Conservation (phyloP, 257 asterid species). For the Capsicum baccatum region DNA sequence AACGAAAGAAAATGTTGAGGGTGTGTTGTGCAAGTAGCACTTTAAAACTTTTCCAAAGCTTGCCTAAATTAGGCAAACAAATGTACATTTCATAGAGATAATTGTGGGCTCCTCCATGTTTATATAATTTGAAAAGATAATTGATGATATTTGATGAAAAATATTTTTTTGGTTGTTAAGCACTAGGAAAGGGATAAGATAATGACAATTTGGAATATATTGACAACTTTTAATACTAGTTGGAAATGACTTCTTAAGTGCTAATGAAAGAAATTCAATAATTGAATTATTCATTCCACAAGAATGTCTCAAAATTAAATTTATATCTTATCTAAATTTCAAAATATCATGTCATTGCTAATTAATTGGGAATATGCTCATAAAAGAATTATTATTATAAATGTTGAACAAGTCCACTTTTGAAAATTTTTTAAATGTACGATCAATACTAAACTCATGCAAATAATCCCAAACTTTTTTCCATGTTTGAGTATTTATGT, state of each 20-base stretch:
- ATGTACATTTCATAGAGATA: background rate
- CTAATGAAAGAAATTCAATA: constrained; percentile 3
- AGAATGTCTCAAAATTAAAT: background rate
- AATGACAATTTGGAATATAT: background rate
- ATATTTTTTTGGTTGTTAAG: background rate
- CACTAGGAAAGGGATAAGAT: constrained; percentile 19
- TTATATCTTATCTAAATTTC: background rate
- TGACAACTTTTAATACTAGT: background rate
- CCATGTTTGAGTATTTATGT: background rate
- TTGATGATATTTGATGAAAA: background rate
- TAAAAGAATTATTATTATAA: background rate
- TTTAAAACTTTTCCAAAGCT: background rate
- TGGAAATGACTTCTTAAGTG: constrained; percentile 14
- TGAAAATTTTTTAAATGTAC: background rate
- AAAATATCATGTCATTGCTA: background rate
- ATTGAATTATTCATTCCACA: constrained; percentile 8
- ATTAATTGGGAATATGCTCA: background rate
- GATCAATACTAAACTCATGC: background rate
- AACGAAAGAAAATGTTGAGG: too few species aligned
- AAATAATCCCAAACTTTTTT: background rate
- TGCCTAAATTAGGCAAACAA: constrained; percentile 16
- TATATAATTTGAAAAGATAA: background rate
- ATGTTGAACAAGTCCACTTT: background rate
- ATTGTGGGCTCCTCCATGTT: background rate
- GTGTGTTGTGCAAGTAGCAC: background rate